Evolutionary conservation across 2,329 filamentous ascomycete genomes (phyloP), one percentile per base, ranked within the genome.

Genomic region (Colletotrichum noveboracense): DNA sequence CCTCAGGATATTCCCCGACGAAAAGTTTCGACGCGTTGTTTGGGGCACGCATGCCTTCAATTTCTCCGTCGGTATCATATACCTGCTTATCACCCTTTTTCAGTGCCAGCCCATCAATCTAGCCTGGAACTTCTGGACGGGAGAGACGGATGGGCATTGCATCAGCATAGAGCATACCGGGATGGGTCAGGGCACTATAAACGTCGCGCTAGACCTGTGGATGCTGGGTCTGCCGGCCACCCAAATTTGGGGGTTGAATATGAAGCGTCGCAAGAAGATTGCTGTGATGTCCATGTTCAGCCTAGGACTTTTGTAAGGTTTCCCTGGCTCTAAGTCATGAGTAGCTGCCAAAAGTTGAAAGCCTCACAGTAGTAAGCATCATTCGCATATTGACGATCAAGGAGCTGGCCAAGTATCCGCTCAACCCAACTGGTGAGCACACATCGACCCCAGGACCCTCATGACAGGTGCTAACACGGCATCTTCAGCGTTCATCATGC

Each of bases 1-100:
- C 75, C 79, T 82, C 7, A 80, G 81, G 4, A 80, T 85, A 16
- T 86, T 86, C 38, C 83, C 86, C 79, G 81, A 6, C 71, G 66
- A 78, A 1, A 56, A 14, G 5, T 80, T 85, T 32, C 79, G 78
- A 7, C 72, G 70, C n/a, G 28, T 78, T 5, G 72, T 81, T 2
- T 80, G 77, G 73, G 78, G 34, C 12, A 78, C 81, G 3, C 43
- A 74, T 1, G 61, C 13, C n/a, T 48, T 74, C 66, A 74, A 76
- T 6, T 13, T 48, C 10, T 7, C 56, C 3, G 24, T 38, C 2
- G 62, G 60, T 1, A 70, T 79, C 5, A 79, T 78, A 30, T 83
- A 83, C 52, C 80, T 83, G 62, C 68, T 85, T 16, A 81, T 82
- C 13, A 82, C 80, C 6, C 75, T 86, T 7, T 82, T 87, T 2